phyloP scores from a whole-genome alignment of 179 eudicot genomes.

The Corrigiola litoralis region DNA sequence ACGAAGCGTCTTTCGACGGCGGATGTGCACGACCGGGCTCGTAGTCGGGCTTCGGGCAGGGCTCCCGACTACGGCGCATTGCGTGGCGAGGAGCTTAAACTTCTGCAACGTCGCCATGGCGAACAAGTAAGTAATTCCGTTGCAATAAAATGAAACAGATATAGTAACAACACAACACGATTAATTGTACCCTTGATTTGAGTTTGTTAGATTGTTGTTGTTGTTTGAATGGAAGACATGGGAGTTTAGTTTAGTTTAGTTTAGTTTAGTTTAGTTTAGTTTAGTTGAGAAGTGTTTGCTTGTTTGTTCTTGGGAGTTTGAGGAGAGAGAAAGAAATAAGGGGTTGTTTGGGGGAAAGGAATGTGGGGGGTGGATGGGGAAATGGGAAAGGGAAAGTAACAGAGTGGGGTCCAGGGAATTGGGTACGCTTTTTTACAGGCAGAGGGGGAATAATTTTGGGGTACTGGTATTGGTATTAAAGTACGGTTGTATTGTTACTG shows the following conservation, averaged over 20 bases:
- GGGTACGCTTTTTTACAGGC: constrained; percentile 1
- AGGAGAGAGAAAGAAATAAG: background rate
- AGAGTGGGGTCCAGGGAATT: background rate
- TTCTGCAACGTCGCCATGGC: constrained; percentile 88
- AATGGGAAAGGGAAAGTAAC: constrained; percentile 18
- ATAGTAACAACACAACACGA: too few species aligned
- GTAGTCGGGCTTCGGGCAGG: constrained; percentile 78
- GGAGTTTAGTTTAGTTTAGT: too few species aligned
- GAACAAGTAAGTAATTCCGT: too few species aligned
- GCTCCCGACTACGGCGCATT: constrained; percentile 67
- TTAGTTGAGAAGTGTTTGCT: background rate
- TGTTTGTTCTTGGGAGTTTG: background rate
- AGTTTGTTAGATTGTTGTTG: too few species aligned
- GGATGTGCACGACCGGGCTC: constrained; percentile 82
- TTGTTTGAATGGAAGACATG: too few species aligned
- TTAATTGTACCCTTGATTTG: too few species aligned
- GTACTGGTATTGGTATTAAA: background rate
- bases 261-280: too few species aligned
- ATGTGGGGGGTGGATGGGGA: constrained; percentile 4
- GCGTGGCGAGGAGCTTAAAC: constrained; percentile 83
- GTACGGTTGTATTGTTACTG: too few species aligned
- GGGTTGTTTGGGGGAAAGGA: background rate
- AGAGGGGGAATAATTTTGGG: background rate
- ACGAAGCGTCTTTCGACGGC: constrained; percentile 88
- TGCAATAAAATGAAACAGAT: too few species aligned